Evolutionary conservation across 176 grass and related monocot species (phyloP), one percentile per base, ranked within the genome.

Genomic region (Panicum miliaceum): DNA sequence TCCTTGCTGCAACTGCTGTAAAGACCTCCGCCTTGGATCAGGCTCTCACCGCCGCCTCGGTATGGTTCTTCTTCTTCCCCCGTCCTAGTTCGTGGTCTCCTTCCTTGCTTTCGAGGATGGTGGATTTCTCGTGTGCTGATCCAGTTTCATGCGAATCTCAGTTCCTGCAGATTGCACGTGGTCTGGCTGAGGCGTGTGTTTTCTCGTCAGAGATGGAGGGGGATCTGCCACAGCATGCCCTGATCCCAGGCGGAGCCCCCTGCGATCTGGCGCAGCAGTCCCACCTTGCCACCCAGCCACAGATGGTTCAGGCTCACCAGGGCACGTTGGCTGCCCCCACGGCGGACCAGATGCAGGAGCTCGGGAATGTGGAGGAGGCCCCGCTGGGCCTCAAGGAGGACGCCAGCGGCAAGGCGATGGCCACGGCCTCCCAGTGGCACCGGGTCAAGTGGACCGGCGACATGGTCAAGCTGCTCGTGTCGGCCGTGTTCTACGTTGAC

Each of bases 401-500:
- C 29, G 29, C 29, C 29, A 14, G 47, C 12, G 46, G 60, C 22
- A 65, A 82, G 27, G 71, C 72, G 35, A 32, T 15, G 42, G 56
- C 8, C 35, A 78, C 57, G 75, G 36, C 20, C 67, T 45, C 68
- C 20, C 81, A 82, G 47, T 94, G 89, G 90, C 81, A 83, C 35
- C 82, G 90, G 25, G 76, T 94, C 77, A 94, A 92, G 88, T 94
- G 92, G 92, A 90, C 73, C 34, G 80, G 83, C 14, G 42, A 75
- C 68, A 94, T 94, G 89, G 89, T 94, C 34, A 94, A 75, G 90
- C 90, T 92, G 67, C 81, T 94, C 6, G 88, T 94, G 35, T 90
- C 92, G 6, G 77, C 87, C 46, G 87, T 87, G 29, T 79, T 90
- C 7, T 94, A 94, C 87, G 85, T 94, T 38, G 87, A 88, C 7